Base-by-base conservation (phyloP, 192 early-diverging fungal genomes). In the Haplosporangium gracile region DNA sequence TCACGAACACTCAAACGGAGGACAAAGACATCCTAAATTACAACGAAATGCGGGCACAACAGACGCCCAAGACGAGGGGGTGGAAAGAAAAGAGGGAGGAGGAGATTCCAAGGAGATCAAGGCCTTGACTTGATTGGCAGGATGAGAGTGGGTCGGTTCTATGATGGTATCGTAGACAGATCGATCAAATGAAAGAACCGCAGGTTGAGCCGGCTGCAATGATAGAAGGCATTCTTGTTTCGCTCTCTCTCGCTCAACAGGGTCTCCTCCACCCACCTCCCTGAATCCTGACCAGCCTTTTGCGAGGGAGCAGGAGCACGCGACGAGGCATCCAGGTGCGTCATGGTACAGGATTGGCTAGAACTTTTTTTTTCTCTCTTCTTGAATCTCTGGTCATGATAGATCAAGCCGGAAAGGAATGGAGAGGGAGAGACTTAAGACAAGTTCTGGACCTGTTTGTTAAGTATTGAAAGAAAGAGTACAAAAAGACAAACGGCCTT, bases 301-400 rank as follows among this genome's bases (percentile, higher is more conserved):
- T 65, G 1, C 60, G 26, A 32, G 26, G 47, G 9, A 29, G 26
- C 60, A 26, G 26, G 11, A 65, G 60, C 60, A 65, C 60, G 60
- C 60, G 60, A 65, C 60, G 10, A 15, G 60, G 60, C 29, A 65
- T 32, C 26, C 26, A 32, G 26, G 26, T 65, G 60, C 60, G 60
- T 65, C 60, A 65, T 65, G 60, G 26, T 65, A 65, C 60, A 65
- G 60, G 60, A 65, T 65, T 65, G 26, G 60, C 60, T 65, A 65
- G 26, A 65, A 65, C 60, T 13, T 32, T 65, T 63, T 29, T 63
- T 32, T 65, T 32, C 24, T 2, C 1, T 9, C 43, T 11, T 13
- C 10, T 45, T 45, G 43, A 11, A 45, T 22, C 49, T 18, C 4
- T 18, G 16, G 20, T 18, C 3, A 51, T 51, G 16, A 18, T 51